These are phyloP conservation scores for Nicotiana obtusifolia DNA, from an alignment of 257 asterid genomes.

Conservation along the genomic window DNA sequence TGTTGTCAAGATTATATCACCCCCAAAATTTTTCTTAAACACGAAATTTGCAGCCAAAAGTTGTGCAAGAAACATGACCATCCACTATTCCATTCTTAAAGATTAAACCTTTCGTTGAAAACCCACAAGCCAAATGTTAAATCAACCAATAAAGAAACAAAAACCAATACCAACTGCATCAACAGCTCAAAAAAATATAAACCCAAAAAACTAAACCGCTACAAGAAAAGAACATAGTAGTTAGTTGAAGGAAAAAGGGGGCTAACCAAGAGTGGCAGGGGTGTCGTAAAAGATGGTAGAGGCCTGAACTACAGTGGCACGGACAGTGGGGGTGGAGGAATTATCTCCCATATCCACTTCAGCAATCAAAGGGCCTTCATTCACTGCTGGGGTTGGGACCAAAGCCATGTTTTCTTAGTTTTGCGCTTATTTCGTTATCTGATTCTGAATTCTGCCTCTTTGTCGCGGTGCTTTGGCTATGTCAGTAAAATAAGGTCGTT, in stretches of 20 bases:
- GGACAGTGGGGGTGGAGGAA: conserved; percentile 51
- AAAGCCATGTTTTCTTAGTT: conserved; percentile 49
- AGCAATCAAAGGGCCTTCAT: conserved; percentile 52
- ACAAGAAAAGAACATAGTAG: not conserved
- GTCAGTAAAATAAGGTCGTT: not conserved
- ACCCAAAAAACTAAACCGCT: too few species aligned
- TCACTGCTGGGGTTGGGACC: conserved; percentile 36
- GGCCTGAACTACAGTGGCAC: conserved; percentile 94
- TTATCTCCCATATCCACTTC: conserved; percentile 87
- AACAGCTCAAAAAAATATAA: too few species aligned
- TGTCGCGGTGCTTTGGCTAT: too few species aligned
- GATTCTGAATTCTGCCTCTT: not conserved
- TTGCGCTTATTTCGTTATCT: not conserved
- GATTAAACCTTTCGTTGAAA: not conserved
- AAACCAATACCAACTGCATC: not conserved
- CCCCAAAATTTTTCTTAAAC: too few species aligned
- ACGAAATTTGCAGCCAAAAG: too few species aligned
- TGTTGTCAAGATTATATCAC: too few species aligned
- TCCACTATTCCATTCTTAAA: not conserved
- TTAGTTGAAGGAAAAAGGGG: not conserved
- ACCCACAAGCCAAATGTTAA: not conserved
- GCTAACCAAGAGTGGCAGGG: conserved; percentile 81
- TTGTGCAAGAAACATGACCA: too few species aligned
- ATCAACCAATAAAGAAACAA: not conserved
- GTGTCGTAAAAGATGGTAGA: conserved; percentile 93